Evolutionary conservation across 2,329 filamentous ascomycete genomes (phyloP), one percentile per base, ranked within the genome.

Genomic region (Colletotrichum musicola): DNA sequence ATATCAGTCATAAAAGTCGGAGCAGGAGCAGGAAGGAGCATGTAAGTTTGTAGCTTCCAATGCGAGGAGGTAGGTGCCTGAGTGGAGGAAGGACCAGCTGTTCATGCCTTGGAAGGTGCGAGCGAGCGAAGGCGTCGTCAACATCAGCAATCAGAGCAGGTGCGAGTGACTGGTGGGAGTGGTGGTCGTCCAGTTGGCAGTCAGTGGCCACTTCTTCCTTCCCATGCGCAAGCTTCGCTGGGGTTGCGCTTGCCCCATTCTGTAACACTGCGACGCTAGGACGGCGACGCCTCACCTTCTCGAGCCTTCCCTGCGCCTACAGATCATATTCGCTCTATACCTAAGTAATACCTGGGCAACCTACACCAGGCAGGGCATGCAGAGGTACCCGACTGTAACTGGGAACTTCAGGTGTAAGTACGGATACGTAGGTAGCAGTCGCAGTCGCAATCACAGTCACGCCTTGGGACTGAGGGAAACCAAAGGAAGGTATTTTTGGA

Each of bases 201-300:
- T 35, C 7, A 10, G 7, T 35, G 6, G 6, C 9, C 30, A 9
- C 20, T 22, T 10, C 30, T 35, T 35, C 30, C 30, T 35, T 35
- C 7, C 30, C 30, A 10, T 55, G 20, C 58, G 38, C 46, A 64
- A 40, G 40, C 42, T 57, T 51, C 18, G 40, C 54, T 49, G 44
- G 44, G 22, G 62, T 42, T 38, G 27, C 62, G 66, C 66, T 69
- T 69, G 56, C 60, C 55, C 62, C 55, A 35, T 68, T 61, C 62
- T 56, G 66, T 65, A 40, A 68, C 65, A 50, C 55, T 68, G 62
- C 62, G 44, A 69, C 66, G 62, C 66, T 69, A 62, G 54, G 62
- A 68, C 65, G n/a, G 42, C 25, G 50, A 65, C 42, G 55, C 65
- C 40, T 61, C 50, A 58, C 44, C 62, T 60, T 65, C 30, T 69